These are phyloP conservation scores for Malus fusca DNA, from an alignment of 306 rosid species.

Conservation along the genomic window DNA sequence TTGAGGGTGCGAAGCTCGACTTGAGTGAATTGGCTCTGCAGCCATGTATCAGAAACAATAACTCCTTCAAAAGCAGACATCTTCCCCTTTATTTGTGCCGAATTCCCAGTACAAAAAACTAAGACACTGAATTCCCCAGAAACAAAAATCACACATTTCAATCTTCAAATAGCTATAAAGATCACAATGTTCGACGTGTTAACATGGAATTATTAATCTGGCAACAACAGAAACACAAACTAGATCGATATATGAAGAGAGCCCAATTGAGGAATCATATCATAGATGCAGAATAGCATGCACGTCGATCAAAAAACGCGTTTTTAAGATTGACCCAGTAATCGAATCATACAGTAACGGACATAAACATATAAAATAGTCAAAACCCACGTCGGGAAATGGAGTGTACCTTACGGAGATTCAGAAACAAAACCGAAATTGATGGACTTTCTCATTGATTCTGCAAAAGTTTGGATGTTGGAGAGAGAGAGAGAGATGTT, in stretches of 20 bases:
- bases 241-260: constrained; percentile 7
- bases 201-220: neutral
- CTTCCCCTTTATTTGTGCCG: constrained; percentile 28
- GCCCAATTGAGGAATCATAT: constrained; percentile 12
- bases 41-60: constrained; percentile 83
- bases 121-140: constrained; percentile 15
- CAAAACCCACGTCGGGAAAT: constrained; percentile 16
- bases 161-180: neutral
- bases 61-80: constrained; percentile 95
- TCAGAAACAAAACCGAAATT: constrained; percentile 28
- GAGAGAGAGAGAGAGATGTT: neutral
- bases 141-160: constrained; percentile 5
- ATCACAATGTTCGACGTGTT: neutral
- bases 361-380: neutral
- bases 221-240: neutral
- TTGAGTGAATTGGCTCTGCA: constrained; percentile 98
- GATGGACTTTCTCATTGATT: constrained; percentile 14
- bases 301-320: constrained; percentile 8
- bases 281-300: constrained; percentile 13
- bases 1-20: constrained; percentile 95
- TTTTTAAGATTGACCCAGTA: constrained; percentile 18
- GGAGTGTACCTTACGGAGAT: constrained; percentile 27
- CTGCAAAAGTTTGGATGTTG: neutral
- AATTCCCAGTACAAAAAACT: constrained; percentile 17
- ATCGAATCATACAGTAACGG: constrained; percentile 5